Base-by-base conservation (phyloP, 2,329 filamentous ascomycete species). In the Bipolaris sorokiniana region DNA sequence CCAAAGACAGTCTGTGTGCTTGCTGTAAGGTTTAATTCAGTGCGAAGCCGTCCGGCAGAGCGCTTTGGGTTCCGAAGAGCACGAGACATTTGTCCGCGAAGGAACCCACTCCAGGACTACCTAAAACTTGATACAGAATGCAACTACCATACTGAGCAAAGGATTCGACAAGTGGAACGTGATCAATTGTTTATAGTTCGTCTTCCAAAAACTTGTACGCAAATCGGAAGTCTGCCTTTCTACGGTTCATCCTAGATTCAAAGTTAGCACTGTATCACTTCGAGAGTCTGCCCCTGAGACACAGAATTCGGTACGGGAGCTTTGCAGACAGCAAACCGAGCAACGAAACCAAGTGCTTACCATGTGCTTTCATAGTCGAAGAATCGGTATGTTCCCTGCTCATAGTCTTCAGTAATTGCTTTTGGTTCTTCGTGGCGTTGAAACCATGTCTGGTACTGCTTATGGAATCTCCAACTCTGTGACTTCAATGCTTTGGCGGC, bases 281-380 rank as follows among this genome's bases (percentile, higher is more conserved):
- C 52, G 56, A 59, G 51, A 37, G 55, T 42, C 42, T 48, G 50
- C 13, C 54, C 10, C 11, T 53, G 41, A 31, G 44, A 47, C 58
- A 47, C 53, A 54, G 56, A 23, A 31, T 22, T 31, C n/a, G 22
- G 34, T 50, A 56, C 40, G 49, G 45, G 33, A 41, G 26, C 51
- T 38, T 55, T 44, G 53, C 37, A 37, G 52, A 51, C 16, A 28
- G 33, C 22, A 48, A 22, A 47, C 23, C 28, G 36, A 54, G 42
- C 48, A 13, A 61, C 33, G 22, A 53, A 48, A 56, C 54, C 55
- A 52, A 48, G 57, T 58, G 54, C 62, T 69, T 80, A 97, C 95
- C 95, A 99, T 73, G 95, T 99, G 78, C 91, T 96, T 80, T 99
- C 95, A 75, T 99, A 99, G 79, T 99, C 95, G 78, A 99, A 99